phyloP scores from a whole-genome alignment of 192 early-diverging fungal genomes.

The Backusella macrospora region DNA sequence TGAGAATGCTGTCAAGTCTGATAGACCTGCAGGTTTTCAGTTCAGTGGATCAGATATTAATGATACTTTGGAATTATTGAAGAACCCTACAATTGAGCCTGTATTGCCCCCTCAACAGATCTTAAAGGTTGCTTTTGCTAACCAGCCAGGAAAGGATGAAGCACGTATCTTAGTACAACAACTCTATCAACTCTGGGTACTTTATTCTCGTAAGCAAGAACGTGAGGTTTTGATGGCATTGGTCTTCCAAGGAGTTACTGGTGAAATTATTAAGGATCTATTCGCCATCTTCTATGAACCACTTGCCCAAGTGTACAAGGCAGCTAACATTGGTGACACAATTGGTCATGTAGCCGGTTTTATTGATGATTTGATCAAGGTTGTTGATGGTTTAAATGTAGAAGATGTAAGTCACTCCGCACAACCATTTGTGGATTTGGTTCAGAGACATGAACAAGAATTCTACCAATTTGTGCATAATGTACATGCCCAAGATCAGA shows the following conservation, averaged over 20 bases:
- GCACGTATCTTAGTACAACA: conserved; percentile 31
- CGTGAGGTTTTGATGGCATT: conserved; percentile 53
- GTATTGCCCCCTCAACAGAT: conserved; percentile 36
- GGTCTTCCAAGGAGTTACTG: conserved; percentile 55
- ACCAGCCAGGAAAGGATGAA: conserved; percentile 21
- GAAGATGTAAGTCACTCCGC: conserved; percentile 36
- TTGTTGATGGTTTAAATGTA: conserved; percentile 50
- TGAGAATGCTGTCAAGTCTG: conserved; percentile 47
- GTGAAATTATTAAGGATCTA: conserved; percentile 56
- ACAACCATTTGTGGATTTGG: conserved; percentile 49
- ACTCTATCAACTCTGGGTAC: conserved; percentile 48
- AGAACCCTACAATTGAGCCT: conserved; percentile 16
- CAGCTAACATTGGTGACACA: conserved; percentile 59
- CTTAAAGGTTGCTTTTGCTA: conserved; percentile 25
- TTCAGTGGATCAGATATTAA: not conserved
- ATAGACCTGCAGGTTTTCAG: not conserved
- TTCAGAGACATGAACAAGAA: conserved; percentile 48
- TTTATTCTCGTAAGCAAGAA: conserved; percentile 53
- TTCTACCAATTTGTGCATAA: conserved; percentile 62
- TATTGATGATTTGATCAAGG: conserved; percentile 55
- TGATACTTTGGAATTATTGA: conserved; percentile 14
- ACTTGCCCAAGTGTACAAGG: conserved; percentile 56
- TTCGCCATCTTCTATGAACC: conserved; percentile 62
- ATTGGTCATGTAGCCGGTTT: conserved; percentile 52
- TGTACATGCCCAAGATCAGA: conserved; percentile 51